Conservation (phyloP, 441 rosid genomes). For the Biscutella laevigata region DNA sequence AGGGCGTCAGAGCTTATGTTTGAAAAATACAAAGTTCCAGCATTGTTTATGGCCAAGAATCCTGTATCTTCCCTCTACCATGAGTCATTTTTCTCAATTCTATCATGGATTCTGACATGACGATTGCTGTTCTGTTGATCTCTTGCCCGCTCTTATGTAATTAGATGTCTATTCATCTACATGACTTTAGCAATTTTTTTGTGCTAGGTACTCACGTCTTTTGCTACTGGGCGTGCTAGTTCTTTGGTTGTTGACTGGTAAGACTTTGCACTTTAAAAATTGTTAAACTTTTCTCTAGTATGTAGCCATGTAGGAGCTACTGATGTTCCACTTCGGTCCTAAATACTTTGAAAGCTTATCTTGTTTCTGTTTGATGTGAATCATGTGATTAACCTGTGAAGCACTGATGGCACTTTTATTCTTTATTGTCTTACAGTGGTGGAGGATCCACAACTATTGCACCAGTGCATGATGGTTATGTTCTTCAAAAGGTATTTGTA, state of each 20-base stretch:
- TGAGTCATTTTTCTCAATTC: neutral
- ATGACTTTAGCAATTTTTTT: constrained; percentile 15
- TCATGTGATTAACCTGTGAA: constrained; percentile 1
- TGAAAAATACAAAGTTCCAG: constrained; percentile 92
- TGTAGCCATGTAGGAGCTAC: constrained; percentile 6
- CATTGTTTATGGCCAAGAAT: constrained; percentile 90
- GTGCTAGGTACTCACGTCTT: constrained; percentile 93
- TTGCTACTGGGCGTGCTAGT: constrained; percentile 97
- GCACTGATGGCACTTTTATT: constrained; percentile 9
- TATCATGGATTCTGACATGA: neutral
- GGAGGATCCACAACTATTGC: constrained; percentile 97
- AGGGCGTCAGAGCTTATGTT: constrained; percentile 97
- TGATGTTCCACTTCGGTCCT: constrained; percentile 2
- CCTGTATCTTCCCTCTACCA: constrained; percentile 49
- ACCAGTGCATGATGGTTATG: constrained; percentile 98
- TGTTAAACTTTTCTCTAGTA: neutral
- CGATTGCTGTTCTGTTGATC: neutral
- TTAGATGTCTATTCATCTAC: constrained; percentile 9
- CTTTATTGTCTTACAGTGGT: constrained; percentile 55
- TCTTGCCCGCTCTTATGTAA: neutral
- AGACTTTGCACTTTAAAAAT: constrained; percentile 1
- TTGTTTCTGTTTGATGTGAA: constrained; percentile 5
- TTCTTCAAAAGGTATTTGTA: constrained; percentile 81
- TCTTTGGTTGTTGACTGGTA: constrained; percentile 96
- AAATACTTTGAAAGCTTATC: constrained; percentile 7